Evolutionary conservation across 257 asterid genomes (phyloP).

Genomic region (Agastache rugosa): DNA sequence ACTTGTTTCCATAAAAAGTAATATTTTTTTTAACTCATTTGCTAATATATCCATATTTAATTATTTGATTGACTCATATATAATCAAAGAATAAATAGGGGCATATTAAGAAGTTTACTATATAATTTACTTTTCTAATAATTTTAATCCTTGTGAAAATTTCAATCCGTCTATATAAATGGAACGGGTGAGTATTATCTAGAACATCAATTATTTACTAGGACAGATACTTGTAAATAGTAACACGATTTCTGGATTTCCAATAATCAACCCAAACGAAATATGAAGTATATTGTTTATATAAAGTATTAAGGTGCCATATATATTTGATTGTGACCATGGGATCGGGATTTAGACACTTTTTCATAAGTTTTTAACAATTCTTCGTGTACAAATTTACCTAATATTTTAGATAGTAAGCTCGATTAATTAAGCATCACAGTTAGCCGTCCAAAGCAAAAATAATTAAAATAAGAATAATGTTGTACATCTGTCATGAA

Average conservation of each 20-base stretch:
- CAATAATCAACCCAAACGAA: neutral
- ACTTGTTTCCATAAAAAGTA: too few relatives aligned
- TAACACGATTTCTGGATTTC: neutral
- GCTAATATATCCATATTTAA: too few relatives aligned
- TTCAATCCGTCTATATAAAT: too few relatives aligned
- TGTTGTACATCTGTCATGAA: neutral
- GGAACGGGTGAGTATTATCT: too few relatives aligned
- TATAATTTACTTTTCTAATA: too few relatives aligned
- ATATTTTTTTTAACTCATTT: too few relatives aligned
- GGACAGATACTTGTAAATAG: neutral
- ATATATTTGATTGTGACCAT: too few relatives aligned
- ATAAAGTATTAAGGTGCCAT: too few relatives aligned
- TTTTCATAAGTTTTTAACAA: neutral
- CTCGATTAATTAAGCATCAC: neutral
- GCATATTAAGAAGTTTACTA: too few relatives aligned
- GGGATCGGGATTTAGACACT: neutral
- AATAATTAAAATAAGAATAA: neutral
- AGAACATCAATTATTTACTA: neutral
- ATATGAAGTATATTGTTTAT: neutral
- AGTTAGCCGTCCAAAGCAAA: slow-evolving; percentile 14
- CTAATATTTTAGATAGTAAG: neutral
- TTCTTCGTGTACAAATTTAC: neutral
- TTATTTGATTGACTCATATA: too few relatives aligned
- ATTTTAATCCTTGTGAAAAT: too few relatives aligned
- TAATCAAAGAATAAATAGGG: too few relatives aligned